A percentile compares a stretch with the other conserved stretches of the same genome.
Evolutionary conservation across 192 early-diverging fungal species (phyloP).

Genomic region (Chytriomyces hyalinus): DNA sequence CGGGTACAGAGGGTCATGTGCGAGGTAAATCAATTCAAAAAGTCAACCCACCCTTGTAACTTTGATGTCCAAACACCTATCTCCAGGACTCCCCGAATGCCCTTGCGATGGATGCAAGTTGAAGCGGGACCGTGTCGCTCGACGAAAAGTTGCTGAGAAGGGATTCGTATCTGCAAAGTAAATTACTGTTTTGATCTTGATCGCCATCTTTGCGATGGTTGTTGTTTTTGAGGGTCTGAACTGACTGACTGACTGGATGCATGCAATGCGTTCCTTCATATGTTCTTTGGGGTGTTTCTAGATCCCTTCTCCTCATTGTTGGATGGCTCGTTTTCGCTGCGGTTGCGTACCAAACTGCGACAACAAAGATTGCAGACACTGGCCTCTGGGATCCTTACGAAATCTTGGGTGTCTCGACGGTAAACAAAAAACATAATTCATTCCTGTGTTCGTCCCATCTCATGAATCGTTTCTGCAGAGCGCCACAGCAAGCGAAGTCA

Average conservation of each 20-base stretch:
- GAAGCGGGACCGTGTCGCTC: neutral
- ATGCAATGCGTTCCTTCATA: neutral
- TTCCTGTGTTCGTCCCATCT: neutral
- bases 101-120: slow-evolving; percentile 7
- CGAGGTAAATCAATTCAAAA: neutral
- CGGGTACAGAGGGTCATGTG: too few relatives aligned
- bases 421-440: slow-evolving; percentile 33
- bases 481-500: slow-evolving; percentile 62
- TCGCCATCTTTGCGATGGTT: too few relatives aligned
- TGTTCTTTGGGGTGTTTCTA: neutral
- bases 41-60: neutral
- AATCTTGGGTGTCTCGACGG: slow-evolving; percentile 80
- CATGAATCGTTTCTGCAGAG: slow-evolving; percentile 40
- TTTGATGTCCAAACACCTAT: neutral
- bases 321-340: slow-evolving; percentile 76
- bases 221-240: neutral
- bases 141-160: slow-evolving; percentile 2
- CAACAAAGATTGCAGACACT: slow-evolving; percentile 67
- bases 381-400: slow-evolving; percentile 93
- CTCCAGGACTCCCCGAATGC: slow-evolving; percentile 8
- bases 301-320: slow-evolving; percentile 40
- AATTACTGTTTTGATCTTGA: too few relatives aligned
- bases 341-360: slow-evolving; percentile 66
- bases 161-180: slow-evolving; percentile 15
- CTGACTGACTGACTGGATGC: neutral